Base-by-base conservation (phyloP, 805 yeast genomes). In the Pichia eremophila region DNA sequence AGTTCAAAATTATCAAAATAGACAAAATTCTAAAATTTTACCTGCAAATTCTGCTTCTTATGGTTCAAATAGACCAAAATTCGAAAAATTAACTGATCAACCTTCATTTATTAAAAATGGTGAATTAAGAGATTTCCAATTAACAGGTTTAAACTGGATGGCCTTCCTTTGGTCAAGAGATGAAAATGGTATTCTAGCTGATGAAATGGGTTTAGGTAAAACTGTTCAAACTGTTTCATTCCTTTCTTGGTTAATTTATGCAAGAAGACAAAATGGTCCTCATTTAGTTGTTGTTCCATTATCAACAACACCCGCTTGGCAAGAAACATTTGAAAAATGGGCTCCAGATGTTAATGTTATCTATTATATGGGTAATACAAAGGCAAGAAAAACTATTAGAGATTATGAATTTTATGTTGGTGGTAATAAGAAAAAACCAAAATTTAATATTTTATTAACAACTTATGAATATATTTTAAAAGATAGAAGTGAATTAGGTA, bases 71-170 rank as follows among this genome's bases (percentile, higher is more conserved):
- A 77, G 99, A 56, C 99, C 99, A 2, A 72, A 82, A 46, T 93
- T 93, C 64, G 96, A 88, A 64, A 93, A 91, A 62, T 72, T 93
- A 45, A 76, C 77, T 29, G 75, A 74, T 46, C 99, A 93, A 67
- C 99, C 99, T 1, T 73, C 81, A 14, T 93, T 84, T 60, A 82
- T 93, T 54, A 89, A 89, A 62, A 82, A 84, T 59, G 96, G 97
- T 44, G 93, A 85, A 63, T 74, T 93, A 54, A 79, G 99, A 64
- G 99, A 93, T 69, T 93, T 93, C 77, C 99, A 93, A 71, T 75
- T 93, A 64, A 93, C 99, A 0, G 99, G 99, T 48, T 75, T 93
- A 52, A 93, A 93, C 66, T 93, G 99, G 99, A 93, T 93, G 99
- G 99, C 99, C 0, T 93, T 91, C 63, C 70, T 93, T 51, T 93